phyloP scores from a whole-genome alignment of 352 stramenopile genomes.

The Thraustochytrium striatum region DNA sequence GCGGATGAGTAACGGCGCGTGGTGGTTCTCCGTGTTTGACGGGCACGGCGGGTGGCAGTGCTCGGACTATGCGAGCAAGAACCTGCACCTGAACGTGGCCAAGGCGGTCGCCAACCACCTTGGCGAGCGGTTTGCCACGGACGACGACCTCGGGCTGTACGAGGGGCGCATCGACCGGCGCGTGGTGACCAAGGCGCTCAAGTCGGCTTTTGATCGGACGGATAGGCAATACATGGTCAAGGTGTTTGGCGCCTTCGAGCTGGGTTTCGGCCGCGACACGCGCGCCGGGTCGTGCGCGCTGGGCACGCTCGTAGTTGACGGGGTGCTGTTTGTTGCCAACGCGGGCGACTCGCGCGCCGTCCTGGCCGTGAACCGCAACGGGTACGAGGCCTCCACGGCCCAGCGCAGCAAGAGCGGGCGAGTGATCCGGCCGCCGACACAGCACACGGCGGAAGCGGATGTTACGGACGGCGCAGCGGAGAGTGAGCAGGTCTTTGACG shows the following conservation, averaged over 20 bases:
- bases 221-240: constrained; percentile 75
- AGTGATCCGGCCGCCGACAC: neutral
- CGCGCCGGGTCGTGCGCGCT: constrained; percentile 79
- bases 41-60: constrained; percentile 87
- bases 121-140: constrained; percentile 49
- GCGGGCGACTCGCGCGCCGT: constrained; percentile 74
- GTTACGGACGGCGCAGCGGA: too few relatives aligned
- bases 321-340: constrained; percentile 76
- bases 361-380: constrained; percentile 52
- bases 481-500: too few relatives aligned
- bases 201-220: constrained; percentile 69
- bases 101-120: constrained; percentile 73
- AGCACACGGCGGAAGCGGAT: constrained; percentile 18
- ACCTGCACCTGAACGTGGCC: constrained; percentile 58
- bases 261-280: constrained; percentile 80
- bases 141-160: constrained; percentile 9
- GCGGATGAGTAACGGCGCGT: constrained; percentile 64
- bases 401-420: neutral
- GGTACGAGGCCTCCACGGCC: constrained; percentile 19
- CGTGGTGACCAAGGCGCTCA: constrained; percentile 49
- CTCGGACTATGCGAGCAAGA: constrained; percentile 67
- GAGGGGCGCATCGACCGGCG: constrained; percentile 57
- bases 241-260: constrained; percentile 74
- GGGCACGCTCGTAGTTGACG: constrained; percentile 66
- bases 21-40: constrained; percentile 79